A percentile compares a stretch with the other conserved stretches of the same genome.
These are phyloP conservation scores for Epichloe baconii DNA, from an alignment of 2,329 filamentous ascomycete genomes.

Conservation along the genomic window DNA sequence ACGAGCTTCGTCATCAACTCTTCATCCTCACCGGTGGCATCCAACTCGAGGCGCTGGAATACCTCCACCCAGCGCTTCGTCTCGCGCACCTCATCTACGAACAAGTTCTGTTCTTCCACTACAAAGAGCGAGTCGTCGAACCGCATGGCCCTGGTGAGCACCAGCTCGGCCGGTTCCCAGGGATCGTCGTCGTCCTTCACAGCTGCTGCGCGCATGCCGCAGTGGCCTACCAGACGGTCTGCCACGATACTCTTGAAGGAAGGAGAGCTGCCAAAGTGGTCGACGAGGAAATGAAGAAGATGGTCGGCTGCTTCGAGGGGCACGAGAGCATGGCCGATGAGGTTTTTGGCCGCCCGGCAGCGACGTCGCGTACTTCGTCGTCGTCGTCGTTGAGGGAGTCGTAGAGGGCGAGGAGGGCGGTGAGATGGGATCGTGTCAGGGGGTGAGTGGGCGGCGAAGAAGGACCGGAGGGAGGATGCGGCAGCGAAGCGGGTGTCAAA, in stretches of 20 bases:
- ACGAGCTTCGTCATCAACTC: slow-evolving; percentile 20
- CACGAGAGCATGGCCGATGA: slow-evolving; percentile 33
- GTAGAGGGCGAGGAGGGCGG: slow-evolving; percentile 54
- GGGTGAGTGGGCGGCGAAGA: slow-evolving; percentile 23
- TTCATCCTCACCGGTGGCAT: slow-evolving; percentile 7
- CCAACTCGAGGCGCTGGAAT: slow-evolving; percentile 21
- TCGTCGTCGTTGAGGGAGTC: slow-evolving; percentile 80
- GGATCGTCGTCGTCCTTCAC: neutral
- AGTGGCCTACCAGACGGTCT: slow-evolving; percentile 25
- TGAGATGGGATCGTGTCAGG: slow-evolving; percentile 28
- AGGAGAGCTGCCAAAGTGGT: slow-evolving; percentile 19
- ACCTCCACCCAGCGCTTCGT: slow-evolving; percentile 51
- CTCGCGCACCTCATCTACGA: slow-evolving; percentile 70
- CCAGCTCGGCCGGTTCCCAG: slow-evolving; percentile 19
- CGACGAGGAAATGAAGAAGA: slow-evolving; percentile 30
- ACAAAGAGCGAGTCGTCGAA: slow-evolving; percentile 63
- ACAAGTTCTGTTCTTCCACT: slow-evolving; percentile 90
- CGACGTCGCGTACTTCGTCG: slow-evolving; percentile 65
- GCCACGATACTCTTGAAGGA: slow-evolving; percentile 29
- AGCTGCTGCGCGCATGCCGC: slow-evolving; percentile 6
- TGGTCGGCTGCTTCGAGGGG: slow-evolving; percentile 33
- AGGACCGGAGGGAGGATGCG: slow-evolving; percentile 38
- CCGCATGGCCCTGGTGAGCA: slow-evolving; percentile 33
- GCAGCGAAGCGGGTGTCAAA: slow-evolving; percentile 54
- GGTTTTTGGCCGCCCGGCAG: slow-evolving; percentile 35